Base-by-base conservation (phyloP, 2,329 filamentous ascomycete species). In the Alternaria tenuissima region DNA sequence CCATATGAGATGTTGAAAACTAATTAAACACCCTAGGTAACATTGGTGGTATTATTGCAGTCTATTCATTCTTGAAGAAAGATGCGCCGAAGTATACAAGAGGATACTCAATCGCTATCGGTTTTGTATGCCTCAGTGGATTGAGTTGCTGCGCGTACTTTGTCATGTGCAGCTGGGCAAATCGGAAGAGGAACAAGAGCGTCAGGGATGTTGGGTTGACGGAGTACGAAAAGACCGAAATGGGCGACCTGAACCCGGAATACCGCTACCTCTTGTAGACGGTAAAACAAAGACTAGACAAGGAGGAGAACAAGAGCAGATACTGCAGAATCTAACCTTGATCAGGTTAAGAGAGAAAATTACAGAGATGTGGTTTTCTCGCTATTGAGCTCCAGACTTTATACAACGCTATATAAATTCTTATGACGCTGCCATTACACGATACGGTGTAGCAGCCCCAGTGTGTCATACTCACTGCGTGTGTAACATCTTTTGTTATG, bases 61-160 rank as follows among this genome's bases (percentile, higher is more conserved):
- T 83, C 1, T 86, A 80, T 56, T 76, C 81, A 1, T 86, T 86
- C 72, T 63, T 83, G 52, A 70, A 73, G 6, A 79, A 79, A 53
- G 92, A 97, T 74, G 86, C 86, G 2, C 92, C 91, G 0, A 71
- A 78, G 22, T 96, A 90, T 77, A 85, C 81, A 7, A 88, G 85
- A 1, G 94, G 93, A 0, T 96, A 95, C 78, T 85, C 85, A 55
- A 93, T 97, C 64, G 90, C 88, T 72, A 83, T 96, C 5, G 87
- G 84, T 0, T 96, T 96, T 71, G 85, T 89, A 8, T 85, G 87
- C 52, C 74, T 97, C 30, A 90, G 88, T 54, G 87, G 86, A 16
- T 67, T 89, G 3, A 83, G 86, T 11, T 91, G 88, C 68, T 75
- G 81, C 16, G 56, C 84, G 0, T 94, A 94, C 72, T 86, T 84